phyloP scores from a whole-genome alignment of 2,329 filamentous ascomycete genomes.

The Ceratocystis ficicola region DNA sequence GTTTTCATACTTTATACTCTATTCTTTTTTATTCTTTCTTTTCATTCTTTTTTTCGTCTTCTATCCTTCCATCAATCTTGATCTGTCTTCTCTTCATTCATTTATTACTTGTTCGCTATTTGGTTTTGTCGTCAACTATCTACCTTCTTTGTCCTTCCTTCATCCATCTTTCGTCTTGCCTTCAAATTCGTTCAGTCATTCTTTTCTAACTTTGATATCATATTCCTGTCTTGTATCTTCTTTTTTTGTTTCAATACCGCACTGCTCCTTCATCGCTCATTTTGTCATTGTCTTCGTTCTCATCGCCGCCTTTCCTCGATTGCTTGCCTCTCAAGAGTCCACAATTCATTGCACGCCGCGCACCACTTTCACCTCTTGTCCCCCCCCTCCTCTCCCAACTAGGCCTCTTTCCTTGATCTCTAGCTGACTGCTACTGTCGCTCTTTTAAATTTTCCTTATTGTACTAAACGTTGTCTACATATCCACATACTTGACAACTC shows the following conservation, averaged over 20 bases:
- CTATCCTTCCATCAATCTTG: not conserved
- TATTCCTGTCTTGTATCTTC: not conserved
- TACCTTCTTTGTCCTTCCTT: constrained; percentile 9
- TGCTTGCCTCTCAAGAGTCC: not conserved
- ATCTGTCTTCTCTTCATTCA: too few species aligned
- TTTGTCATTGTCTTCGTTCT: not conserved
- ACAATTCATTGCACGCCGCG: not conserved
- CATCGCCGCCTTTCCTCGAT: not conserved
- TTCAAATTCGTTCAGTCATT: constrained; percentile 3
- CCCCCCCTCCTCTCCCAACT: too few species aligned
- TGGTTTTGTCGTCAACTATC: not conserved
- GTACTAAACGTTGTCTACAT: too few species aligned
- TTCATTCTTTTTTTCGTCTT: constrained; percentile 3
- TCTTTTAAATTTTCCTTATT: too few species aligned
- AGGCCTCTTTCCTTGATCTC: too few species aligned
- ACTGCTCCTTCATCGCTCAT: not conserved
- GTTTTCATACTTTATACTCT: not conserved
- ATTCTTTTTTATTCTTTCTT: constrained; percentile 7
- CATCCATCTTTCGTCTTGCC: not conserved
- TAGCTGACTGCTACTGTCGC: too few species aligned
- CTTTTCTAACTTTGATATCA: constrained; percentile 4
- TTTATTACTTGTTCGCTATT: too few species aligned
- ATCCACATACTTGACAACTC: not conserved
- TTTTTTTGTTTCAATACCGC: not conserved
- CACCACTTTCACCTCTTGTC: not conserved